phyloP scores from a whole-genome alignment of 1,139 yeast genomes.

The Sugiyamaella sp. region DNA sequence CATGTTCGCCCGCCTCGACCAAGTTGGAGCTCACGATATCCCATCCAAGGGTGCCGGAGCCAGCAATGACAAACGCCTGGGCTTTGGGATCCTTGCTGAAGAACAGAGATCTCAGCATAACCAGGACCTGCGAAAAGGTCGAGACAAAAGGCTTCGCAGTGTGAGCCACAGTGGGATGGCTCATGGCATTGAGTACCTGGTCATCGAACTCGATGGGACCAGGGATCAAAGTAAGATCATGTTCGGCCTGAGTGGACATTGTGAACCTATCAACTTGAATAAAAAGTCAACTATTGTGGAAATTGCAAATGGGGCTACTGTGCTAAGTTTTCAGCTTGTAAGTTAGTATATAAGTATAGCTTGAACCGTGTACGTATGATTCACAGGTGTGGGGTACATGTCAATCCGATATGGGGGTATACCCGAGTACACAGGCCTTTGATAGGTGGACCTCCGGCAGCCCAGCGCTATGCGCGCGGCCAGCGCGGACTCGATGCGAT shows the following conservation, averaged over 20 bases:
- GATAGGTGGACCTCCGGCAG: constrained; percentile 3
- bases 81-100: constrained; percentile 64
- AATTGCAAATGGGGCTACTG: too few species aligned
- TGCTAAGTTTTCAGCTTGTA: too few species aligned
- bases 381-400: constrained; percentile 3
- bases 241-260: constrained; percentile 30
- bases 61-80: constrained; percentile 82
- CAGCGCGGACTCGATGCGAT: too few species aligned
- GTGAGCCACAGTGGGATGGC: constrained; percentile 86
- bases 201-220: constrained; percentile 93
- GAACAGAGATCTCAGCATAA: constrained; percentile 72
- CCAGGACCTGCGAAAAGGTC: constrained; percentile 70
- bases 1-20: constrained; percentile 60
- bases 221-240: constrained; percentile 66
- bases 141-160: constrained; percentile 84
- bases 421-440: not conserved
- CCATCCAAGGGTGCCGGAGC: constrained; percentile 97
- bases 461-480: too few species aligned
- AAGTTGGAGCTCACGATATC: constrained; percentile 84
- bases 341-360: too few species aligned
- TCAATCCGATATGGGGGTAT: not conserved
- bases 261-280: too few species aligned
- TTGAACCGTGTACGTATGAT: too few species aligned
- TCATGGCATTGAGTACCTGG: constrained; percentile 77
- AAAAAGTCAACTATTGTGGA: too few species aligned